Percentiles rank a stretch among this genome's conserved stretches.
These are phyloP conservation scores for California macrophylla DNA, from an alignment of 441 rosid genomes.

Conservation along the genomic window DNA sequence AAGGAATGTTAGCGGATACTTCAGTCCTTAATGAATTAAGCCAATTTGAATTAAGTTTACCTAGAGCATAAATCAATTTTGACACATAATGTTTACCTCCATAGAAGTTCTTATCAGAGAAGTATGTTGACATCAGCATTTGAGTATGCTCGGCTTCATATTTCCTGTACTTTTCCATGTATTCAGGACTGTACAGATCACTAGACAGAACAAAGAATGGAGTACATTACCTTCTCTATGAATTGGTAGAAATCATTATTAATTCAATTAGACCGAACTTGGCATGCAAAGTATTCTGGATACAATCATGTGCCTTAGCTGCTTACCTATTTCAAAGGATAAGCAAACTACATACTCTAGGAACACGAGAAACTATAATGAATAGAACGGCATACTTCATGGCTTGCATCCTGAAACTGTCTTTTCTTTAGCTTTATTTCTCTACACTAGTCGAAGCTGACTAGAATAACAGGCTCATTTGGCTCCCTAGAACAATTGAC, in stretches of 20 bases:
- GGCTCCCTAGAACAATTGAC: too few relatives aligned
- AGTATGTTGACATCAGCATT: not conserved
- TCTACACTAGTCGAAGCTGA: too few relatives aligned
- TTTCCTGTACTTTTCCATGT: slow-evolving; percentile 1
- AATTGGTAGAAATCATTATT: not conserved
- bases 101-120: not conserved
- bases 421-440: too few relatives aligned
- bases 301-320: not conserved
- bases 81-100: not conserved
- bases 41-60: not conserved
- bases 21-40: not conserved
- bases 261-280: not conserved
- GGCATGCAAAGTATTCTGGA: not conserved
- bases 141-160: not conserved
- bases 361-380: too few relatives aligned
- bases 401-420: too few relatives aligned
- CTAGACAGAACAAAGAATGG: not conserved
- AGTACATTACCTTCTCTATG: not conserved
- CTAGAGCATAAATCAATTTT: not conserved
- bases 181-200: not conserved
- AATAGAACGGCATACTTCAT: too few relatives aligned
- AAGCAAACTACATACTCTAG: too few relatives aligned
- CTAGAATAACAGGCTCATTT: too few relatives aligned
- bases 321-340: not conserved
- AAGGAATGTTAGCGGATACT: not conserved